Base-by-base conservation (phyloP, 768 basidiomycete species). In the Termitomyces sp. region DNA sequence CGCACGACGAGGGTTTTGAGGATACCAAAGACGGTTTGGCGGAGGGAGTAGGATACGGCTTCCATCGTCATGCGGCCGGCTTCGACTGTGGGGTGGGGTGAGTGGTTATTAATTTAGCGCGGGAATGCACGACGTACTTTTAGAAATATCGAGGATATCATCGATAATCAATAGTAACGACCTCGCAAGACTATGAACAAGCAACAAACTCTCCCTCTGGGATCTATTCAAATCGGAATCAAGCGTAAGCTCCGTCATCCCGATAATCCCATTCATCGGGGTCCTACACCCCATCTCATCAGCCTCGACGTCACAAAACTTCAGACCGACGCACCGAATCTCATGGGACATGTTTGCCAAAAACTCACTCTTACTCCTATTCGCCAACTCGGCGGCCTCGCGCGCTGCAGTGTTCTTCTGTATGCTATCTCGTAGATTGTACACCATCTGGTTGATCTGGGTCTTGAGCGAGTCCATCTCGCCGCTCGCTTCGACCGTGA, bases 11-110 rank as follows among this genome's bases (percentile, higher is more conserved):
- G 82, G 0, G 96, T 98, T 75, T 99, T 99, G 66, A 98, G 82
- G 57, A 98, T 97, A 27, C 94, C 93, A 64, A 98, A 98, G 39
- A 98, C 93, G 3, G 93, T 96, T 62, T 94, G 88, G n/a, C 97
- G 89, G 27, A 98, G 80, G 10, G 95, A 98, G 73, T 96, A 99
- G 2, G 95, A 89, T n/a, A 98, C 96, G 27, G 92, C 88, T 73
- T 99, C 97, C 90, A 99, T 97, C 2, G 94, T 98, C 97, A 99
- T 99, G 12, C 96, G 89, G 42, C 97, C 97, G 38, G 96, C 97
- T 72, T 99, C 97, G 65, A 98, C 95, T 97, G 63, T 7, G 61
- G 42, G 25, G 38, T 33, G 35, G 47, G 46, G 62, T 59, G 56
- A 63, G 52, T 45, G 7, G 59, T 48, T 45, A 18, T 15, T 35